A percentile compares a stretch with the other conserved stretches of the same genome.
Conservation (phyloP, 179 eudicot genomes). For the Spergularia azorica region DNA sequence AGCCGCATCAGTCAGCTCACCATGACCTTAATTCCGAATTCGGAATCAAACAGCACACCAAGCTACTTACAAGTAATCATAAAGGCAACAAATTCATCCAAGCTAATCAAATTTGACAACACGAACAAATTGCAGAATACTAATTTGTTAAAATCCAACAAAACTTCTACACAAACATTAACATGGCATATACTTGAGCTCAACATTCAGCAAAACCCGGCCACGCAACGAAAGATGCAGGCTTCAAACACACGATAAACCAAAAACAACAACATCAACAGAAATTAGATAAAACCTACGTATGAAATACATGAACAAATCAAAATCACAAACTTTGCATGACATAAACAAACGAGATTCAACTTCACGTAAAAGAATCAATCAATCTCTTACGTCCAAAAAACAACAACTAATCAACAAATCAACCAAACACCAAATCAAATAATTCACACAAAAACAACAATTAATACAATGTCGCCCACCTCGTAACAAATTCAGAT, state of each 20-base stretch:
- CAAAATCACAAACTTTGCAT: conserved; percentile 32
- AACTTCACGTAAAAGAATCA: conserved; percentile 32
- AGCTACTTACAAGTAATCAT: neutral
- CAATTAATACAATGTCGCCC: conserved; percentile 6
- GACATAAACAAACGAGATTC: conserved; percentile 22
- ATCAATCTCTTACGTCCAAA: conserved; percentile 25
- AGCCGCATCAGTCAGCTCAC: neutral
- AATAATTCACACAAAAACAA: neutral
- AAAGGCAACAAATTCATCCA: neutral
- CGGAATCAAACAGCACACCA: too few species aligned
- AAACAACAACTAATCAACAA: neutral
- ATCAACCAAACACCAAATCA: neutral
- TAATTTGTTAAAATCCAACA: neutral
- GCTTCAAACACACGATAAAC: conserved; percentile 17
- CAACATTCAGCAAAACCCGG: neutral
- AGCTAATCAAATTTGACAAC: neutral
- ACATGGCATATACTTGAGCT: neutral
- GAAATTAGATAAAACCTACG: conserved; percentile 1
- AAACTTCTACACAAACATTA: neutral
- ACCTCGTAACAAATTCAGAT: neutral
- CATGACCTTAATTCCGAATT: too few species aligned
- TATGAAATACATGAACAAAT: conserved; percentile 25
- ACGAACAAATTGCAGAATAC: neutral
- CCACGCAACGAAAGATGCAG: neutral
- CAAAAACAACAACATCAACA: conserved; percentile 7